Percentiles rank a stretch among this genome's conserved stretches.
Conservation (phyloP, 2,329 filamentous ascomycete genomes). For the Xylaria polymorpha region DNA sequence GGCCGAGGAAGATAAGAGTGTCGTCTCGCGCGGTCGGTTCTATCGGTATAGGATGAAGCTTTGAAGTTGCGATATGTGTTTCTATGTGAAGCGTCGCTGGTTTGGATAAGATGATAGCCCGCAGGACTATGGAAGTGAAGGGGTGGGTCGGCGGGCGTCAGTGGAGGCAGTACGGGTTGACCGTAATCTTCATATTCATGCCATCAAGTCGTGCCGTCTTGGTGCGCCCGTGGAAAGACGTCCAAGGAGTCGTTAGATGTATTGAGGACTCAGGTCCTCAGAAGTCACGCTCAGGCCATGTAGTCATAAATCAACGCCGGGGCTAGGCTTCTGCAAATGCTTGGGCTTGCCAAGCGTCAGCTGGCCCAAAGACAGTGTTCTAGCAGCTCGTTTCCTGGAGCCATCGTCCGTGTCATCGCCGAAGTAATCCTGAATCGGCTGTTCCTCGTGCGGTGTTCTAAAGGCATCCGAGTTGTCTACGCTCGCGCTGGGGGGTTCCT, state of each 20-base stretch:
- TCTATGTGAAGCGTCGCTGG: not conserved
- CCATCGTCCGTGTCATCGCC: slow-evolving; percentile 55
- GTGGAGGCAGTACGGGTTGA: not conserved
- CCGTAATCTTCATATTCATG: not conserved
- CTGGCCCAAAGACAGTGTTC: slow-evolving; percentile 73
- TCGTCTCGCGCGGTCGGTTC: slow-evolving; percentile 5
- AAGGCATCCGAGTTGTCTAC: slow-evolving; percentile 60
- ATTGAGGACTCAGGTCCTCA: slow-evolving; percentile 14
- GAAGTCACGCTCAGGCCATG: slow-evolving; percentile 41
- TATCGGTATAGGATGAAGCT: slow-evolving; percentile 4
- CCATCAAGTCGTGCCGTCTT: not conserved
- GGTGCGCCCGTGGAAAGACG: not conserved
- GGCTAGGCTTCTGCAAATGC: slow-evolving; percentile 40
- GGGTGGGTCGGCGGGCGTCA: not conserved
- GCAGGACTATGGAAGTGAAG: not conserved
- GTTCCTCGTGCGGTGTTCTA: slow-evolving; percentile 64
- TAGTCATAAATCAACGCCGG: slow-evolving; percentile 50
- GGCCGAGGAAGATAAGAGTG: not conserved
- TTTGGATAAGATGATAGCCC: not conserved
- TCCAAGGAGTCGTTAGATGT: slow-evolving; percentile 10
- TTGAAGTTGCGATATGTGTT: not conserved
- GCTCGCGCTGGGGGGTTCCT: slow-evolving; percentile 42
- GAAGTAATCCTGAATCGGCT: slow-evolving; percentile 53
- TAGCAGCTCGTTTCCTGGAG: slow-evolving; percentile 65
- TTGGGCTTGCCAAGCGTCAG: slow-evolving; percentile 61